phyloP scores from a whole-genome alignment of 2,329 filamentous ascomycete genomes.

The Fusarium nodosum region DNA sequence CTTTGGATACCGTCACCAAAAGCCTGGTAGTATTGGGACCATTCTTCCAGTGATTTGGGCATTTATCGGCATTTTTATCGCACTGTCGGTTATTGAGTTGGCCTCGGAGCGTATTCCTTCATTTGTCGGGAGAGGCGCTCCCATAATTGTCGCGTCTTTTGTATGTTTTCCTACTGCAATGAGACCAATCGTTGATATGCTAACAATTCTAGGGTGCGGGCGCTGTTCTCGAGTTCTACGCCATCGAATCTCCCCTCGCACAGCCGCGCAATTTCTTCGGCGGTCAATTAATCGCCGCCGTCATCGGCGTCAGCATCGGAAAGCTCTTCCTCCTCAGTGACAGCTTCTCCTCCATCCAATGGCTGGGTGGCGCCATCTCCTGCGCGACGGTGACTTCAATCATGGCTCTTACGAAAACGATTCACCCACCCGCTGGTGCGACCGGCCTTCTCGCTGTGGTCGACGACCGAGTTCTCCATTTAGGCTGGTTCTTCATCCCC shows the following conservation, averaged over 20 bases:
- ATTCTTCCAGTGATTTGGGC: constrained; percentile 72
- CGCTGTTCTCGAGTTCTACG: constrained; percentile 80
- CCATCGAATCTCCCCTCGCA: constrained; percentile 77
- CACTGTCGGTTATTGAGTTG: constrained; percentile 71
- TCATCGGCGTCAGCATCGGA: constrained; percentile 71
- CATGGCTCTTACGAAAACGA: constrained; percentile 79
- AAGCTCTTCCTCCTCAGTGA: constrained; percentile 73
- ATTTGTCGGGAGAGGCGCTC: constrained; percentile 66
- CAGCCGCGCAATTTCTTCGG: constrained; percentile 79
- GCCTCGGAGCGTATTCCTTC: constrained; percentile 67
- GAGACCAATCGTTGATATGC: not conserved
- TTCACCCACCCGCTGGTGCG: constrained; percentile 81
- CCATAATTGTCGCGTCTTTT: constrained; percentile 77
- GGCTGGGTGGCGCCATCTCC: constrained; percentile 74
- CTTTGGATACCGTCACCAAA: constrained; percentile 70
- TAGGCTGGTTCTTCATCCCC: constrained; percentile 79
- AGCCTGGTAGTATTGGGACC: constrained; percentile 64
- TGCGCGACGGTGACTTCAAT: constrained; percentile 73
- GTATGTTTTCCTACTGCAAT: constrained; percentile 60
- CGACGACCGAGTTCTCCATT: constrained; percentile 63
- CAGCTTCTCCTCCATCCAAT: constrained; percentile 66
- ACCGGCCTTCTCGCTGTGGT: constrained; percentile 78
- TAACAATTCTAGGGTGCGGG: constrained; percentile 71
- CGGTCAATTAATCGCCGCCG: constrained; percentile 74
- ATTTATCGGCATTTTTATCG: constrained; percentile 73